These are phyloP conservation scores for Zygosaccharomyces kombuchaensis DNA, from an alignment of 805 yeast species.

Conservation along the genomic window DNA sequence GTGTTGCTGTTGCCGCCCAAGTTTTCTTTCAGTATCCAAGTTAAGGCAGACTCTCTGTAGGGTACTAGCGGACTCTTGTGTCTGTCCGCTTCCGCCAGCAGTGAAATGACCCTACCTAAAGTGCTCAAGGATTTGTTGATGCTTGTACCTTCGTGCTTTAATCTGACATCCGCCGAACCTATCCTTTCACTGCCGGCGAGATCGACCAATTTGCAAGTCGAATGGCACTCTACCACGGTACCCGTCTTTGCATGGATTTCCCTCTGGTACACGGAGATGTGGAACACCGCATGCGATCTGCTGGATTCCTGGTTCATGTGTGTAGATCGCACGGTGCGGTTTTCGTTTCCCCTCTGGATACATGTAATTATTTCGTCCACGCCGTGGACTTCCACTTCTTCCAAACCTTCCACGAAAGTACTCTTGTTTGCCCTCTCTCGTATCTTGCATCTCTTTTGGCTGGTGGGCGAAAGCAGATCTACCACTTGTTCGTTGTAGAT, in stretches of 20 bases:
- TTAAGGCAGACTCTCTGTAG: conserved; percentile 72
- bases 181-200: conserved; percentile 73
- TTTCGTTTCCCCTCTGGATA: conserved; percentile 53
- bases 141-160: conserved; percentile 60
- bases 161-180: conserved; percentile 79
- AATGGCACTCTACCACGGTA: conserved; percentile 45
- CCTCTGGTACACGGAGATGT: conserved; percentile 59
- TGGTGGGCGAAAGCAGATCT: conserved; percentile 55
- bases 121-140: conserved; percentile 76
- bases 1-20: conserved; percentile 82
- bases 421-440: conserved; percentile 27
- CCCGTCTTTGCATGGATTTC: conserved; percentile 37
- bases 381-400: conserved; percentile 56
- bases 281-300: conserved; percentile 76
- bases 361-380: conserved; percentile 54
- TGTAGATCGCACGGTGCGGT: conserved; percentile 46
- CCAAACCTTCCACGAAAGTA: conserved; percentile 64
- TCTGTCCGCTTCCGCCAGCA: conserved; percentile 45
- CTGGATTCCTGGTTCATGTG: conserved; percentile 69
- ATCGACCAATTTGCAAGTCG: conserved; percentile 57
- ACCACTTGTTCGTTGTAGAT: conserved; percentile 72
- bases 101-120: conserved; percentile 75
- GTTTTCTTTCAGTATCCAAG: conserved; percentile 73
- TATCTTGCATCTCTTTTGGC: conserved; percentile 32
- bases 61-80: conserved; percentile 59